These are phyloP conservation scores for Malus hybrid DNA, from an alignment of 331 rosid genomes.

Conservation along the genomic window DNA sequence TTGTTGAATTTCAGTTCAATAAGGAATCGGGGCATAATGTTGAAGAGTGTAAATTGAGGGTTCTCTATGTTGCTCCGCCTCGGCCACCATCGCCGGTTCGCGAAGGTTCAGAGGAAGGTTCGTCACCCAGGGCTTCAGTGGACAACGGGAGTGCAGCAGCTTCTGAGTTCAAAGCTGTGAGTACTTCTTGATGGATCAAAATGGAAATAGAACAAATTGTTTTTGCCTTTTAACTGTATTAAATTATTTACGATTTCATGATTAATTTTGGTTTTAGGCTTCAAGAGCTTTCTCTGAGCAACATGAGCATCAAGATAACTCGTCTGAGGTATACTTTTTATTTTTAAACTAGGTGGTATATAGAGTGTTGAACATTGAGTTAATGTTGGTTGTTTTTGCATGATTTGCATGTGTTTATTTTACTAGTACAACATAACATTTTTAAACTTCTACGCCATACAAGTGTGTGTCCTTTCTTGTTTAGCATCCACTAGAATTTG, in stretches of 20 bases:
- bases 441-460: background rate
- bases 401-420: background rate
- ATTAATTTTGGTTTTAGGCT: conserved; percentile 37
- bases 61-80: conserved; percentile 73
- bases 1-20: conserved; percentile 43
- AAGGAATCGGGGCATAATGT: conserved; percentile 70
- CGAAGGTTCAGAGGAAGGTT: conserved; percentile 88
- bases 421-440: background rate
- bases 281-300: conserved; percentile 44
- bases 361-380: background rate
- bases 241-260: conserved; percentile 2
- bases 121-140: conserved; percentile 77
- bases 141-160: conserved; percentile 59
- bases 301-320: conserved; percentile 46
- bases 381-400: background rate
- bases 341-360: background rate
- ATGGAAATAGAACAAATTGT: background rate
- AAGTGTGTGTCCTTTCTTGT: background rate
- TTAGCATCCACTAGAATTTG: background rate
- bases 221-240: background rate
- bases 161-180: conserved; percentile 46
- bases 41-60: conserved; percentile 75
- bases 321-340: conserved; percentile 43
- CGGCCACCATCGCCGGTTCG: conserved; percentile 82
- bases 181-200: conserved; percentile 26